Evolutionary conservation across 176 grass and related monocot species (phyloP).

Genomic region (Cenchrus fungigraminus): DNA sequence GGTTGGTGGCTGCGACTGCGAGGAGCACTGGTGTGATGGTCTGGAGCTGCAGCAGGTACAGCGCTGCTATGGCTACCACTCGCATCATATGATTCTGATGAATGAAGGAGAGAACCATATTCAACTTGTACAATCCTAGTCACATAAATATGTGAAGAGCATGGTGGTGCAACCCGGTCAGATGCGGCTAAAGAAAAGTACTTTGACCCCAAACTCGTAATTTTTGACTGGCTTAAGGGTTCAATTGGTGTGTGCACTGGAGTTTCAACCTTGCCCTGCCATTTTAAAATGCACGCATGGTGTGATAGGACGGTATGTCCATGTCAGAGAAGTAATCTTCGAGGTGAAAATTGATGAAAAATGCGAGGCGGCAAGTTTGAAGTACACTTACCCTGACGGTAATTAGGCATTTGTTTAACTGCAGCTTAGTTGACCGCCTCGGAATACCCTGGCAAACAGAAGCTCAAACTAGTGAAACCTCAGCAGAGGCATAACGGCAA

Average conservation of each 20-base stretch:
- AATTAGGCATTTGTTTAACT: neutral
- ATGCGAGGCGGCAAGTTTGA: neutral
- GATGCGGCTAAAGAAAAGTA: neutral
- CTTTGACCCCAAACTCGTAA: neutral
- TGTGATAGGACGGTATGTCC: neutral
- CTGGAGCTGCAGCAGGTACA: slow-evolving; percentile 15
- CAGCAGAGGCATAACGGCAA: neutral
- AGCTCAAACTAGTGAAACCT: neutral
- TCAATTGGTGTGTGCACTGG: neutral
- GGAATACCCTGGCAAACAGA: neutral
- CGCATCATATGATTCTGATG: neutral
- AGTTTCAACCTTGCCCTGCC: slow-evolving; percentile 16
- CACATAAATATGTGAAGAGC: neutral
- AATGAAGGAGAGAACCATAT: neutral
- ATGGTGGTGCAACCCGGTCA: neutral
- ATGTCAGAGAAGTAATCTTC: neutral
- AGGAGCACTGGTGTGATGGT: neutral
- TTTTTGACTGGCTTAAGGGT: neutral
- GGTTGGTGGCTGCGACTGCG: neutral
- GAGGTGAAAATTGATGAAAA: neutral
- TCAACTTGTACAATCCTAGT: neutral
- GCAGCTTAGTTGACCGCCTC: neutral
- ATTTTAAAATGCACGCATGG: neutral
- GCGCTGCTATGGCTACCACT: neutral
- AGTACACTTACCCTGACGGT: neutral